Evolutionary conservation across 768 basidiomycete species (phyloP), one percentile per base, ranked within the genome.

Genomic region (Kockovaella imperatae): DNA sequence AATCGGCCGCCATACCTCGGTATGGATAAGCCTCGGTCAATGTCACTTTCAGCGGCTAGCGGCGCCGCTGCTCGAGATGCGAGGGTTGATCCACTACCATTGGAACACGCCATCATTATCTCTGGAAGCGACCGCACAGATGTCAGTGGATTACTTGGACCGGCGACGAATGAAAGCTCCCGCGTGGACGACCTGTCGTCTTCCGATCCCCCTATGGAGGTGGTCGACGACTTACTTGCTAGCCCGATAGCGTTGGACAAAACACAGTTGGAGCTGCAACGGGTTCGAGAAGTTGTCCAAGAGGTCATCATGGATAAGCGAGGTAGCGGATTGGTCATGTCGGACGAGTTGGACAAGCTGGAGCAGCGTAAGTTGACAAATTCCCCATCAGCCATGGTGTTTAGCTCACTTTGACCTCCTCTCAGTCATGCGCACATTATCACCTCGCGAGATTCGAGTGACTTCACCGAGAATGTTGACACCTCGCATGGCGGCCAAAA

Each of bases 261-360:
- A 49, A 31, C 35, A 38, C 29, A 46, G 14, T 28, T 43, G 24
- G 43, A 47, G 48, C 18, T 36, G 14, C 46, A 46, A 28, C 56
- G 53, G 18, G 44, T 42, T 40, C 49, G 45, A 28, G 39, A 55
- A 43, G 46, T 7, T 7, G 17, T 8, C 29, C 24, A 57, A 6
- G 47, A 51, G 53, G 56, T 50, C 4, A 54, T 47, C n/a, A 21
- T 52, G 11, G 67, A 62, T 41, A 68, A 68, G 52, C 40, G 69
- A 26, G 69, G 67, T 10, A 68, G 67, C 49, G 62, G 60, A 8
- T 28, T 71, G 30, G 60, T 71, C 24, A 68, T 71, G 59, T 56
- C 59, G 28, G 67, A 68, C 7, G 56, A 68, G 32, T 43, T 71
- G 31, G 67, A 71, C 45, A 54, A 59, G 47, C 50, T 71, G 11